Base-by-base conservation (phyloP, 495 filamentous ascomycete genomes). In the Podospora pseudocomata region DNA sequence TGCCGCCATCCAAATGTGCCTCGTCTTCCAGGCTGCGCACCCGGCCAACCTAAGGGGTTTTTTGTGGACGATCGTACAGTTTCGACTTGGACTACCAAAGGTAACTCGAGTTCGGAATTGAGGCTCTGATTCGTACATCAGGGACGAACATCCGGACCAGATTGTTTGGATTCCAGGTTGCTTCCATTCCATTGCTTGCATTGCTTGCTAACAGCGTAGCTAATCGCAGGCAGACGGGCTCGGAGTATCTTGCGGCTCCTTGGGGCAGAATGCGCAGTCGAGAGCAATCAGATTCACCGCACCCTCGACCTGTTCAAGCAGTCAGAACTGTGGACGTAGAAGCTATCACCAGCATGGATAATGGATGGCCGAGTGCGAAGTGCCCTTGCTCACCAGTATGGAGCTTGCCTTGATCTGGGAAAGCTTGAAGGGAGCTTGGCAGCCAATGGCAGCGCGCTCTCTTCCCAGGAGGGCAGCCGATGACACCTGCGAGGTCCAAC, bases 361-460 rank as follows among this genome's bases (percentile, higher is more conserved):
- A 23, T 23, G 23, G 23, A 23, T 23, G 1, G 6, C 6, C 55
- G 23, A 58, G 55, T 58, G 55, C 55, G n/a, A 58, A 58, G 55
- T n/a, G 55, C 5, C 55, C 55, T 26, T n/a, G 16, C 18, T 58
- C 55, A 4, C 39, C 7, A 49, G 18, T 23, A 23, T 23, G 23
- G 23, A 1, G 18, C 23, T 58, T 58, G 23, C 23, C 55, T 57
- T 16, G 54, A 57, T 11, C 18, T 26, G 1, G 55, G 55, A 58
- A 58, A 58, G 55, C 55, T 58, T 58, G 55, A 26, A n/a, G 55
- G 55, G 55, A 19, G 55, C 55, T 58, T 58, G 23, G n/a, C n/a
- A 19, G n/a, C 55, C 55, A 58, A 58, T 58, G 6, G 23, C 9
- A 58, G 6, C 55, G 3, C n/a, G 23, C 55, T 20, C 23, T 26